A percentile compares a stretch with the other conserved stretches of the same genome.
Conservation (phyloP, 768 basidiomycete species). For the Amanita muscaria region DNA sequence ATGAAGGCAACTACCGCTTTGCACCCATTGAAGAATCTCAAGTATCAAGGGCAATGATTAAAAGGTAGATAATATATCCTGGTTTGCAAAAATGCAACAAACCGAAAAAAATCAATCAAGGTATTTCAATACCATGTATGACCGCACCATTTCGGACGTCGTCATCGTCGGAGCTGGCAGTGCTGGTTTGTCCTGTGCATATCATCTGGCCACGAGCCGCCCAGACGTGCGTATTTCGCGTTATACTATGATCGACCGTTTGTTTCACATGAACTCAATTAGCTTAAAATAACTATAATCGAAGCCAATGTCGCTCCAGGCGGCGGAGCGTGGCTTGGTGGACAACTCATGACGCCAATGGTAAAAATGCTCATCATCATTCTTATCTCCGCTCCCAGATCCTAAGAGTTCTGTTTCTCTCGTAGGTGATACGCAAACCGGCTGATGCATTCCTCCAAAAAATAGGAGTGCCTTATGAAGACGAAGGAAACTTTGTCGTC, state of each 20-base stretch:
- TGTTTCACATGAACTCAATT: neutral
- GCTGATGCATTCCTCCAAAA: slow-evolving; percentile 64
- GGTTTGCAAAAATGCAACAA: neutral
- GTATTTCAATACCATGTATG: slow-evolving; percentile 69
- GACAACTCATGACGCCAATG: slow-evolving; percentile 76
- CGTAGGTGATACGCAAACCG: slow-evolving; percentile 73
- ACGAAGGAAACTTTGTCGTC: slow-evolving; percentile 69
- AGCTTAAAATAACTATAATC: slow-evolving; percentile 49
- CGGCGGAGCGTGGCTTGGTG: slow-evolving; percentile 72
- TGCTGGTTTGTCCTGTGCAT: slow-evolving; percentile 65
- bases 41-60: slow-evolving; percentile 71
- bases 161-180: slow-evolving; percentile 71
- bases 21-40: slow-evolving; percentile 71
- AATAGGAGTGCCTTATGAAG: slow-evolving; percentile 66
- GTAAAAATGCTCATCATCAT: slow-evolving; percentile 21
- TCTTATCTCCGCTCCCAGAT: neutral
- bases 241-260: neutral
- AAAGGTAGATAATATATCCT: slow-evolving; percentile 32
- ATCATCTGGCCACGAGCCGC: slow-evolving; percentile 55
- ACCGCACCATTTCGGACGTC: slow-evolving; percentile 66
- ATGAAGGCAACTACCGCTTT: slow-evolving; percentile 57
- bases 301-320: slow-evolving; percentile 78
- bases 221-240: slow-evolving; percentile 42
- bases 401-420: neutral
- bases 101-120: slow-evolving; percentile 22